Evolutionary conservation across 495 filamentous ascomycete genomes (phyloP).

Genomic region (Penicillium simplicissimum): DNA sequence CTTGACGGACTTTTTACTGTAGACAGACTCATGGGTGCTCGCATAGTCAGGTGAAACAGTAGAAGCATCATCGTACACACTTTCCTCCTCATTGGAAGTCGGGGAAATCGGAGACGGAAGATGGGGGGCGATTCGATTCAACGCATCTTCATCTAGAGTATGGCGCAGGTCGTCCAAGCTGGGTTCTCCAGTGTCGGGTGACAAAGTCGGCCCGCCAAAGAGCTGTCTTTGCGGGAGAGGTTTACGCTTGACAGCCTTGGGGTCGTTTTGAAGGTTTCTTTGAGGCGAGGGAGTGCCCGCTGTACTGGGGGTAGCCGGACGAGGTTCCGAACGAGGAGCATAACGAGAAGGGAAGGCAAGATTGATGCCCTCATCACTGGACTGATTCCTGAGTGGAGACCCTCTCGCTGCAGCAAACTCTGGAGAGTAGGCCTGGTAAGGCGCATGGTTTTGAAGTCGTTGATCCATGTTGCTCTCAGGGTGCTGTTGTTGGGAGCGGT

Average conservation of each 20-base stretch:
- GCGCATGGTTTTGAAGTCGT: constrained; percentile 15
- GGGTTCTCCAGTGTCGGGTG: constrained; percentile 35
- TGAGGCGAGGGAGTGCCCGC: constrained; percentile 24
- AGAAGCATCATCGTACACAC: constrained; percentile 53
- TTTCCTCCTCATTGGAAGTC: constrained; percentile 42
- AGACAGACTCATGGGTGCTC: constrained; percentile 65
- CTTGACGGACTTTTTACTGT: constrained; percentile 56
- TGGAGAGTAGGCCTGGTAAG: background rate
- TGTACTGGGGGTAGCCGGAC: constrained; percentile 19
- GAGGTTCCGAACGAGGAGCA: constrained; percentile 24
- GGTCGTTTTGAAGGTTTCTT: constrained; percentile 41
- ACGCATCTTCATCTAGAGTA: constrained; percentile 64
- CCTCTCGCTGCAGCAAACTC: constrained; percentile 6
- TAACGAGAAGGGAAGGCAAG: constrained; percentile 16
- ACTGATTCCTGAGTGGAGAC: constrained; percentile 14
- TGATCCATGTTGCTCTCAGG: constrained; percentile 10
- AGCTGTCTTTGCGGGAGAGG: constrained; percentile 54
- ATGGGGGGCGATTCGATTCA: constrained; percentile 51
- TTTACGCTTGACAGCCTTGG: constrained; percentile 59
- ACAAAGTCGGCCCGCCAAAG: constrained; percentile 8
- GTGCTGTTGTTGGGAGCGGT: constrained; percentile 17
- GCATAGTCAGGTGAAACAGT: constrained; percentile 63
- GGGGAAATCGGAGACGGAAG: constrained; percentile 36
- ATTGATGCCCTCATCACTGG: constrained; percentile 26
- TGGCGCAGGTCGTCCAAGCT: constrained; percentile 65